phyloP scores from a whole-genome alignment of 805 yeast genomes.

The Wickerhamiella australiensis region DNA sequence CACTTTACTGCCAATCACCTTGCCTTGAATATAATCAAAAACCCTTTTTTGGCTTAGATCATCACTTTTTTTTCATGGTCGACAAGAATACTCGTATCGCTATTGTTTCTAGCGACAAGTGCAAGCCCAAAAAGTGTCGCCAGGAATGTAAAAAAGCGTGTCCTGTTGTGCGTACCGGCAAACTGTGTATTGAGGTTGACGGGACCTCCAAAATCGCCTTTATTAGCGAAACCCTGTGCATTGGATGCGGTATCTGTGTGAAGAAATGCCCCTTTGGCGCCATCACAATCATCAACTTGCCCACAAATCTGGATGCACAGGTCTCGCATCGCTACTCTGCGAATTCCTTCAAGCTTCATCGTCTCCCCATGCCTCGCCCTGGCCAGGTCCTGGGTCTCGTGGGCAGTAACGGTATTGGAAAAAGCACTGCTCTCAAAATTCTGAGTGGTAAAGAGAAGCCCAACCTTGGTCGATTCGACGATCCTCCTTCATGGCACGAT shows the following conservation, averaged over 20 bases:
- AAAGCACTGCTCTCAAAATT: constrained; percentile 91
- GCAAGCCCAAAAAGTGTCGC: constrained; percentile 97
- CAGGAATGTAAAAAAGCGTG: constrained; percentile 96
- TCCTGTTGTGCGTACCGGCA: constrained; percentile 97
- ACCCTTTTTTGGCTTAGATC: background rate
- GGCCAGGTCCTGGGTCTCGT: constrained; percentile 97
- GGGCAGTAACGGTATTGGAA: constrained; percentile 99
- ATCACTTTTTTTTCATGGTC: constrained; percentile 10
- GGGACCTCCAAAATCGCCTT: constrained; percentile 88
- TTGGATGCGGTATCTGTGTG: constrained; percentile 99
- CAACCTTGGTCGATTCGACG: constrained; percentile 83
- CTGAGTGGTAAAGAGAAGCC: constrained; percentile 97
- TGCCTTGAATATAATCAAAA: background rate
- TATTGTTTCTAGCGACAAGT: constrained; percentile 83
- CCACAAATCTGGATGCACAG: constrained; percentile 84
- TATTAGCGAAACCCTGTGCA: constrained; percentile 84
- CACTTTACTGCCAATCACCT: background rate
- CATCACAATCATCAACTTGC: constrained; percentile 86
- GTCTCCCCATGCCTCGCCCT: constrained; percentile 97
- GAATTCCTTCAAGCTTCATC: constrained; percentile 90
- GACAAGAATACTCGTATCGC: constrained; percentile 53
- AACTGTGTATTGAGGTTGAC: constrained; percentile 89
- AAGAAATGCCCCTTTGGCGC: constrained; percentile 98
- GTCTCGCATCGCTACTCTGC: constrained; percentile 97
- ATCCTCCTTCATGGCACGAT: constrained; percentile 97